Evolutionary conservation across 805 yeast species (phyloP), one percentile per base, ranked within the genome.

Genomic region (Saccharomycodes ludwigii): DNA sequence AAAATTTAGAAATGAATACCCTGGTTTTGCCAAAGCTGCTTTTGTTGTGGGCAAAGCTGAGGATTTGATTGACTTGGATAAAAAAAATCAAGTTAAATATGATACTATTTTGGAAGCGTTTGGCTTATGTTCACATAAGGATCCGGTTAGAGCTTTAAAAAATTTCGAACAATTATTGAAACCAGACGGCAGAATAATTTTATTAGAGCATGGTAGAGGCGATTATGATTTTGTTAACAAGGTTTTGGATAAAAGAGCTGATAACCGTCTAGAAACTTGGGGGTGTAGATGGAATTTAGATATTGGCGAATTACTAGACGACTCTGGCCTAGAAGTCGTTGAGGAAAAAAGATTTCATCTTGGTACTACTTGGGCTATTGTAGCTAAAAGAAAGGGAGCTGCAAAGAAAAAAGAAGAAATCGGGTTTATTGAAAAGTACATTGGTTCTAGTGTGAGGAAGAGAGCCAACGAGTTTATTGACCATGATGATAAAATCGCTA

Each of bases 241-340:
- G 18, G 73, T 79, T 34, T 62, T 91, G 52, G 96, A 91, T 53
- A 71, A 72, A 38, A 66, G 91, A 40, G 86, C 95, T 3, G 85
- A 73, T 39, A 71, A 73, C 43, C 76, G 95, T 56, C 71, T 86
- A 59, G 71, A 78, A 37, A 73, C 77, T 3, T 91, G 97, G 96
- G 98, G 95, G 1, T 91, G 98, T 56, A 65, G 97, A 48, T 91
- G 97, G 96, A 91, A 91, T 50, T 61, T 91, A 40, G 97, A 91
- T 50, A 82, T 91, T 42, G 94, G 86, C 16, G 93, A 79, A 44
- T 64, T 91, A 24, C 66, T 91, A 18, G 86, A 80, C 49, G 74
- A 73, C 36, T 76, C 94, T 5, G 94, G 94, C 0, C 62, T 91
- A 34, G 86, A 80, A 41, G 69, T 91, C 27, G 82, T 85, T 2